Percentiles rank a stretch among this genome's conserved stretches.
Evolutionary conservation across 1,139 yeast species (phyloP).

Genomic region (Yamadazyma siamensis): DNA sequence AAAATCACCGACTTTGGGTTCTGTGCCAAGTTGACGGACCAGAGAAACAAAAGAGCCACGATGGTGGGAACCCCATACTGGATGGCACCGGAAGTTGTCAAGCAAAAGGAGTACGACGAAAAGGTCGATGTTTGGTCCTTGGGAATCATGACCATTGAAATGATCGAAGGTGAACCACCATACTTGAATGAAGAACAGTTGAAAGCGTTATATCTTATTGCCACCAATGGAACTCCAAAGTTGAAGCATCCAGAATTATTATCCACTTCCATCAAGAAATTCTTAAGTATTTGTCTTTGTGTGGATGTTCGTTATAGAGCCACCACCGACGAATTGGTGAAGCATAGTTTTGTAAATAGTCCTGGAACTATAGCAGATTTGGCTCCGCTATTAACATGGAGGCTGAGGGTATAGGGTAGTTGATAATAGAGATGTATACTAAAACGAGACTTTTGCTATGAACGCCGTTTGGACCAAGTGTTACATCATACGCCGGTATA

Average conservation of each 20-base stretch:
- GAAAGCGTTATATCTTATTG: slow-evolving; percentile 65
- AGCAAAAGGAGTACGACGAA: slow-evolving; percentile 93
- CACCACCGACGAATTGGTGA: slow-evolving; percentile 78
- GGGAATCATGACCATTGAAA: slow-evolving; percentile 97
- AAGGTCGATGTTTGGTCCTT: slow-evolving; percentile 98
- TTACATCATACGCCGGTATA: too few species aligned
- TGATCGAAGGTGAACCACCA: slow-evolving; percentile 99
- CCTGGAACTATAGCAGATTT: slow-evolving; percentile 51
- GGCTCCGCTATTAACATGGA: slow-evolving; percentile 72
- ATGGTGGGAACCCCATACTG: slow-evolving; percentile 99
- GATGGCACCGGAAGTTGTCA: slow-evolving; percentile 99
- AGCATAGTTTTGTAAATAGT: slow-evolving; percentile 71
- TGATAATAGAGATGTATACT: neutral
- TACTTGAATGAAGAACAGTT: slow-evolving; percentile 91
- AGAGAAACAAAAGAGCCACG: slow-evolving; percentile 90
- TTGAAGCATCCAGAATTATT: slow-evolving; percentile 81
- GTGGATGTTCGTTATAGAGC: slow-evolving; percentile 95
- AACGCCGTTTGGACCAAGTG: too few species aligned
- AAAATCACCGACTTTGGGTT: slow-evolving; percentile 97
- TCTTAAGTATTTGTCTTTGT: slow-evolving; percentile 87
- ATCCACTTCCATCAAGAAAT: slow-evolving; percentile 77
- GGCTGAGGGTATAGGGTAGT: slow-evolving; percentile 17
- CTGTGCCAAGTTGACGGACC: slow-evolving; percentile 93
- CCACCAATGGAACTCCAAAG: slow-evolving; percentile 96
- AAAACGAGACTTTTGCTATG: neutral